phyloP scores from a whole-genome alignment of 768 basidiomycete species.

The Psilocybe cubensis region DNA sequence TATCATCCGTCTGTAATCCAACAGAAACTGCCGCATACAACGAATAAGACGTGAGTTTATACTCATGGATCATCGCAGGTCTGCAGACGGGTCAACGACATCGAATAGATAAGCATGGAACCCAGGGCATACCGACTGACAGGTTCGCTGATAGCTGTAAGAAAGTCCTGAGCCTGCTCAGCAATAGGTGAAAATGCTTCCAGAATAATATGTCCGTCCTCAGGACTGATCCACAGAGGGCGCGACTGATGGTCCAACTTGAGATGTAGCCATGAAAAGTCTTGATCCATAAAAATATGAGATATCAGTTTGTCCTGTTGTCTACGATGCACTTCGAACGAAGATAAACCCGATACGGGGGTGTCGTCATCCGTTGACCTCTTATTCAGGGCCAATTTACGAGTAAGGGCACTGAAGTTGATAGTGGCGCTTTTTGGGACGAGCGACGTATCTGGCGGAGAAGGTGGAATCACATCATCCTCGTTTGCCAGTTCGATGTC shows the following conservation, averaged over 20 bases:
- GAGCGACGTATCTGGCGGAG: conserved; percentile 55
- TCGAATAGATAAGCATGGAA: background rate
- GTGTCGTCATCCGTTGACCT: conserved; percentile 46
- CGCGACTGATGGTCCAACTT: conserved; percentile 91
- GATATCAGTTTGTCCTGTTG: conserved; percentile 80
- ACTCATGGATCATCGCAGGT: conserved; percentile 98
- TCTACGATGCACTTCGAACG: conserved; percentile 66
- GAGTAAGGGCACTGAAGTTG: conserved; percentile 82
- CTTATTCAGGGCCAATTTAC: conserved; percentile 72
- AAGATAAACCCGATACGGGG: conserved; percentile 44
- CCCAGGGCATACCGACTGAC: conserved; percentile 84
- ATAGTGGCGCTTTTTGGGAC: conserved; percentile 80
- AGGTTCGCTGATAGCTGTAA: conserved; percentile 97
- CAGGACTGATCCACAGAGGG: conserved; percentile 95
- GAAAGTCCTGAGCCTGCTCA: conserved; percentile 97
- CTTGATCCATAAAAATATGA: conserved; percentile 82
- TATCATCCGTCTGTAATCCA: conserved; percentile 96
- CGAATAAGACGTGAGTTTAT: conserved; percentile 97
- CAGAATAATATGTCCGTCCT: conserved; percentile 91
- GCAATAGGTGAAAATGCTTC: conserved; percentile 98
- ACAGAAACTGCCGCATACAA: conserved; percentile 99
- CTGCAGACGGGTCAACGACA: conserved; percentile 46
- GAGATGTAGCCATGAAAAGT: conserved; percentile 85
- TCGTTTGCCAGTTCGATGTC: conserved; percentile 61
- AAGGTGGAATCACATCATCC: conserved; percentile 58